A percentile compares a stretch with the other conserved stretches of the same genome.
Evolutionary conservation across 2,329 filamentous ascomycete species (phyloP).

Genomic region (Colletotrichum sp.): DNA sequence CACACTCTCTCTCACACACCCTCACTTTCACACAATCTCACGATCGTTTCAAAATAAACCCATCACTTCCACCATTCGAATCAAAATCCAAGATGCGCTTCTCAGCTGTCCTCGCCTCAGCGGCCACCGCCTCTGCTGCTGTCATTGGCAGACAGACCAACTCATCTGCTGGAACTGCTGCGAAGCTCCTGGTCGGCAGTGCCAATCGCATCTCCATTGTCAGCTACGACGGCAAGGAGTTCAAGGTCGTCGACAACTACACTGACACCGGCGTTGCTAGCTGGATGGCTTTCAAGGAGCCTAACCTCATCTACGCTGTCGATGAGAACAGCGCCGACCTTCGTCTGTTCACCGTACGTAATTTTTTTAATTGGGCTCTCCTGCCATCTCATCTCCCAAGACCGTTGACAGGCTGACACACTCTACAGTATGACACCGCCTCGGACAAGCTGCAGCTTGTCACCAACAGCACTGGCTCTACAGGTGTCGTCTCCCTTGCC

Average conservation of each 20-base stretch:
- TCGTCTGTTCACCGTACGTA: slow-evolving; percentile 38
- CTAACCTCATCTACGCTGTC: slow-evolving; percentile 48
- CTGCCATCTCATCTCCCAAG: not conserved
- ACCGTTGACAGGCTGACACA: not conserved
- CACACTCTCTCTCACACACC: not conserved
- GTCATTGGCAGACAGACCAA: slow-evolving; percentile 5
- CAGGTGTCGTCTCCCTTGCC: slow-evolving; percentile 52
- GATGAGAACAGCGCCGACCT: slow-evolving; percentile 49
- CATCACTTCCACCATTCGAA: not conserved
- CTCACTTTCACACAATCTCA: not conserved
- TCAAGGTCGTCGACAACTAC: slow-evolving; percentile 42
- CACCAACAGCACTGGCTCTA: slow-evolving; percentile 35
- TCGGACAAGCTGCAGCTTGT: slow-evolving; percentile 33
- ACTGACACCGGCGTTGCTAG: slow-evolving; percentile 39
- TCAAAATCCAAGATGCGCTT: not conserved
- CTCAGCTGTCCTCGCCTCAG: not conserved
- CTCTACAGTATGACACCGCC: slow-evolving; percentile 33
- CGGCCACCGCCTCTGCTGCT: slow-evolving; percentile 10
- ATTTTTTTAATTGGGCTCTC: not conserved
- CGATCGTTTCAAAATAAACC: not conserved
- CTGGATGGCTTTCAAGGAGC: slow-evolving; percentile 49
- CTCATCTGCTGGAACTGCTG: not conserved
- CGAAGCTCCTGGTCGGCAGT: slow-evolving; percentile 45
- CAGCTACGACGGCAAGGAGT: slow-evolving; percentile 43
- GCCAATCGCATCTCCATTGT: slow-evolving; percentile 44